Evolutionary conservation across 352 stramenopile species (phyloP), one percentile per base, ranked within the genome.

Genomic region (Phytophthora palmivora): DNA sequence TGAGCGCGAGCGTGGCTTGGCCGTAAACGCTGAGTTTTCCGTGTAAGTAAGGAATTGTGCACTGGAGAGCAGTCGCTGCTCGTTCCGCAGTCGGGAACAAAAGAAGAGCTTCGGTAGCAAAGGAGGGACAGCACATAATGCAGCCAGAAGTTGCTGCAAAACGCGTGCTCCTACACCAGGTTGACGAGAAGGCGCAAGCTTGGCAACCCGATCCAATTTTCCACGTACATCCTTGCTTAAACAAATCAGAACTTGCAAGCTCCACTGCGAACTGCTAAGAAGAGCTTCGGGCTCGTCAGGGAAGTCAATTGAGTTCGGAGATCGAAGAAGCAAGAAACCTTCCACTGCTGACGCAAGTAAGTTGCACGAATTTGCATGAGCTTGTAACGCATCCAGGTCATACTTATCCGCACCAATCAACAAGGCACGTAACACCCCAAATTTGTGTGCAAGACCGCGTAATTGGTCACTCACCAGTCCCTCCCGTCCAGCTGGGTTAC

Each of bases 1-100:
- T 4, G 78, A 83, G 3, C 73, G 75, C 34, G 75, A 52, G 16
- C 78, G 69, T 6, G 75, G 78, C 38, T 87, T 87, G 2, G 75
- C 47, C 15, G 75, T 74, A 32, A 82, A 82, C 9, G 75, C 57
- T 1, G 75, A 16, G 46, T 61, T 74, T 34, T 87, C 78, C 0
- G 73, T 59, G 30, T 72, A 76, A 1, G 78, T 87, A 22, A 87
- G 37, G 32, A 87, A 87, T 22, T 83, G 72, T 6, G 65, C 70
- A 37, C 71, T 84, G 0, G 73, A 72, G 0, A 58, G 60, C 8
- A 87, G 24, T 8, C 62, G 64, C 2, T 64, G 58, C 36, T 67
- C 28, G 16, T 26, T 36, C 12, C 42, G 55, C 21, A 78, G 34
- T 41, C 64, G 59, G 19, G 70, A 74, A 6, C 78, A 67, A 55